These are phyloP conservation scores for Penicillium subrubescens DNA, from an alignment of 495 filamentous ascomycete species.

Conservation along the genomic window DNA sequence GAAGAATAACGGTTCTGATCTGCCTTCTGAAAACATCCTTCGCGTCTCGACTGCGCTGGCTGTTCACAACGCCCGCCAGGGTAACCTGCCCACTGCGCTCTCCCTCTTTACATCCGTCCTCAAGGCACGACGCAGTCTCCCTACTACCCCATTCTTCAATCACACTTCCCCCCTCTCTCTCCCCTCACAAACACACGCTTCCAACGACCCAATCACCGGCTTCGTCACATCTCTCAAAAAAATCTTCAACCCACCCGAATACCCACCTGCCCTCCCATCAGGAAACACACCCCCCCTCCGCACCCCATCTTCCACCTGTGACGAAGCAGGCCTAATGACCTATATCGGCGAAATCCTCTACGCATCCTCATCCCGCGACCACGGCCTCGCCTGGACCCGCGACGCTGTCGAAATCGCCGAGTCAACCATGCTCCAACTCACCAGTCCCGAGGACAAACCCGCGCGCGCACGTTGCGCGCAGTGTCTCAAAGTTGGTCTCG, in stretches of 20 bases:
- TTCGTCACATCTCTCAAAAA: slow-evolving; percentile 38
- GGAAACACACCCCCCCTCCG: slow-evolving; percentile 67
- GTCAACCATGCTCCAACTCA: slow-evolving; percentile 40
- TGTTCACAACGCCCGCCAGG: slow-evolving; percentile 69
- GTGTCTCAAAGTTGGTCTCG: slow-evolving; percentile 69
- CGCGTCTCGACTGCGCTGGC: slow-evolving; percentile 74
- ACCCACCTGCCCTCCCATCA: slow-evolving; percentile 64
- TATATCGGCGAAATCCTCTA: slow-evolving; percentile 96
- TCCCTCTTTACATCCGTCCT: slow-evolving; percentile 87
- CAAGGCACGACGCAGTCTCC: slow-evolving; percentile 62
- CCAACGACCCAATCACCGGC: slow-evolving; percentile 53
- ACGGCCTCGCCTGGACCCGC: slow-evolving; percentile 81
- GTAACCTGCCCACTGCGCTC: slow-evolving; percentile 64
- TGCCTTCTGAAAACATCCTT: slow-evolving; percentile 71
- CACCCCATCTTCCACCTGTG: slow-evolving; percentile 64
- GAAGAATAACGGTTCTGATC: slow-evolving; percentile 47
- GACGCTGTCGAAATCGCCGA: slow-evolving; percentile 76
- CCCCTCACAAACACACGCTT: slow-evolving; percentile 58
- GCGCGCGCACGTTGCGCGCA: slow-evolving; percentile 64
- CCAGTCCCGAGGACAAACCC: slow-evolving; percentile 39
- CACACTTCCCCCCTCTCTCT: slow-evolving; percentile 36
- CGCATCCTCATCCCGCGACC: slow-evolving; percentile 60
- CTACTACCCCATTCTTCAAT: slow-evolving; percentile 19
- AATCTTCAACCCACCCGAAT: slow-evolving; percentile 55
- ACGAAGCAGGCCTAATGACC: slow-evolving; percentile 80